Evolutionary conservation across 2,329 filamentous ascomycete species (phyloP), one percentile per base, ranked within the genome.

Genomic region (Pseudogymnoascus sp.): DNA sequence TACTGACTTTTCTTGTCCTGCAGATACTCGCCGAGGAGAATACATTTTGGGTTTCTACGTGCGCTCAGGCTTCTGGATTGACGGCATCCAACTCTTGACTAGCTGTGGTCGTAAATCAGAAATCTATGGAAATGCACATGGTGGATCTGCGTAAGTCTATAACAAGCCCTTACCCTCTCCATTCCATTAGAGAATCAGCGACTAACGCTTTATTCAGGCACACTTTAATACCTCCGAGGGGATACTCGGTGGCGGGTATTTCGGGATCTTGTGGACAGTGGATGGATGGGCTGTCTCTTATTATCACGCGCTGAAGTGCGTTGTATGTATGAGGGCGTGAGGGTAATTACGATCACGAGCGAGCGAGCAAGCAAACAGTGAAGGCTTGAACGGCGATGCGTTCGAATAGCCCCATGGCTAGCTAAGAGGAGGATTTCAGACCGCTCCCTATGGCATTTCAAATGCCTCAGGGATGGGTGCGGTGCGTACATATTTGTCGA

Each of bases 71-170:
- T 79, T 84, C 64, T 95, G 89, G 86, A 88, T 97, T 67, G 91
- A 97, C 73, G 93, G 88, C 11, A 83, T 97, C 61, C 91, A 96
- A 73, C 88, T 97, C 66, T 78, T 97, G 75, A 97, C 95, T 1
- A 97, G 88, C 70, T 78, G 91, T 64, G 93, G 93, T n/a, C 84
- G 93, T 69, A 89, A 88, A 73, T 97, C 93, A 35, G 85, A 88
- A 62, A 78, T 96, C 65, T 97, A 88, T 79, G 95, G 95, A 64
- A 95, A 96, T 69, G 76, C 87, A 9, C 80, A 81, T 67, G 91
- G 91, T 62, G 93, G 93, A 67, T 89, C 88, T 71, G 86, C 86
- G 92, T 97, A 85, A 76, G 91, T 85, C 2, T 18, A 18, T 25
- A 7, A 3, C 59, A 33, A 8, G 4, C 33, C 35, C 28, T 38